These are phyloP conservation scores for Eucalyptus globulus DNA, from an alignment of 345 rosid genomes.

Conservation along the genomic window DNA sequence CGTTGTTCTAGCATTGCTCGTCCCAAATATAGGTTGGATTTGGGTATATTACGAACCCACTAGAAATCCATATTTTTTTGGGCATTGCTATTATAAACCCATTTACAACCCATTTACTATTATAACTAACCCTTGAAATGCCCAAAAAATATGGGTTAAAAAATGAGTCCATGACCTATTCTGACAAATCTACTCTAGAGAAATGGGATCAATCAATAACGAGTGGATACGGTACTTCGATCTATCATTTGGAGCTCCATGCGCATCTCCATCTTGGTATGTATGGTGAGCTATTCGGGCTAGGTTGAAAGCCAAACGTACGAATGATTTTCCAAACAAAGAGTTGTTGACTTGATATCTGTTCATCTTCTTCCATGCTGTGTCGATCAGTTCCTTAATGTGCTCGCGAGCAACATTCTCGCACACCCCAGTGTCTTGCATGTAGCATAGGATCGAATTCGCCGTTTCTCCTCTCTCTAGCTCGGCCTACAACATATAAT, in stretches of 20 bases:
- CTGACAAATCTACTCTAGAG: background rate
- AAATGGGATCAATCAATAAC: constrained; percentile 14
- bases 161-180: too few species aligned
- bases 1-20: too few species aligned
- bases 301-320: constrained; percentile 5
- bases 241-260: constrained; percentile 9
- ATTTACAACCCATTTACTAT: too few species aligned
- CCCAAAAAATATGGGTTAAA: too few species aligned
- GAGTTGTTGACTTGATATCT: background rate
- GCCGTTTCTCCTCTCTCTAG: constrained; percentile 12
- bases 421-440: constrained; percentile 1
- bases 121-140: too few species aligned
- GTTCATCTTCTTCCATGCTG: constrained; percentile 27
- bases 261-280: constrained; percentile 26
- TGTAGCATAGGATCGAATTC: constrained; percentile 17
- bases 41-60: too few species aligned
- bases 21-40: too few species aligned
- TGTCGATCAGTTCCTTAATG: constrained; percentile 2
- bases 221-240: constrained; percentile 1
- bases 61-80: too few species aligned
- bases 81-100: too few species aligned
- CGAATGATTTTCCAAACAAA: background rate
- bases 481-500: constrained; percentile 10
- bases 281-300: constrained; percentile 8
- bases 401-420: constrained; percentile 10